Evolutionary conservation across 1,284 basidiomycete genomes (phyloP).

Genomic region (Mycena citricolor): DNA sequence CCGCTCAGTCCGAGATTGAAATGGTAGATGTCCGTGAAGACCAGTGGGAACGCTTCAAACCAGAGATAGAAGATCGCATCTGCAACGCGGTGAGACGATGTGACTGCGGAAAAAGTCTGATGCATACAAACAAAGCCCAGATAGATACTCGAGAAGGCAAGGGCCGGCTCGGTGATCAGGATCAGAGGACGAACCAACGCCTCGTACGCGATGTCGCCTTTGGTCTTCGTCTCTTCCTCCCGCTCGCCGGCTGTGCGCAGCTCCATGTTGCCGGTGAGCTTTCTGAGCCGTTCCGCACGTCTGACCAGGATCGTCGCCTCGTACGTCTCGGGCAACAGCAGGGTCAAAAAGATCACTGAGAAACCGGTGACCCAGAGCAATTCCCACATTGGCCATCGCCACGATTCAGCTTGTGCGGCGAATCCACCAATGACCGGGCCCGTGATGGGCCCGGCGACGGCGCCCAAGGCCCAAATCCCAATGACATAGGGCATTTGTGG

Average conservation of each 20-base stretch:
- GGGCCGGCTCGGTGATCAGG: conserved; percentile 32
- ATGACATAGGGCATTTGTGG: conserved; percentile 55
- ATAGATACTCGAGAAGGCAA: conserved; percentile 32
- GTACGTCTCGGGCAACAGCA: conserved; percentile 27
- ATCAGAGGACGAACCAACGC: conserved; percentile 25
- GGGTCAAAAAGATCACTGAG: conserved; percentile 41
- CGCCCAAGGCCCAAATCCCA: conserved; percentile 55
- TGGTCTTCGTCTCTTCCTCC: neutral
- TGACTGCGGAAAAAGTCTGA: neutral
- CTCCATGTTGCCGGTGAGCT: conserved; percentile 10
- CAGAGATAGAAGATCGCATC: conserved; percentile 19
- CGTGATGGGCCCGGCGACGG: conserved; percentile 48
- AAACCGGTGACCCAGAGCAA: conserved; percentile 52
- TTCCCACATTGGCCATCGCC: conserved; percentile 59
- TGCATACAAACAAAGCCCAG: conserved; percentile 11
- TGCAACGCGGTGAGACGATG: too few species aligned
- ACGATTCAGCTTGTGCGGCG: conserved; percentile 34
- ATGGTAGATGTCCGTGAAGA: conserved; percentile 34
- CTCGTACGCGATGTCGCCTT: conserved; percentile 6
- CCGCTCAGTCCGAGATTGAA: conserved; percentile 42
- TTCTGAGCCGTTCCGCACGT: conserved; percentile 12
- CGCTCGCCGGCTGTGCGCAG: conserved; percentile 9
- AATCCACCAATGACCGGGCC: conserved; percentile 54
- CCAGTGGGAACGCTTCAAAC: conserved; percentile 36
- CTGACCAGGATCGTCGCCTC: conserved; percentile 15